Evolutionary conservation across 352 stramenopile species (phyloP), one percentile per base, ranked within the genome.

Genomic region (Pilasporangium apinafurcum): DNA sequence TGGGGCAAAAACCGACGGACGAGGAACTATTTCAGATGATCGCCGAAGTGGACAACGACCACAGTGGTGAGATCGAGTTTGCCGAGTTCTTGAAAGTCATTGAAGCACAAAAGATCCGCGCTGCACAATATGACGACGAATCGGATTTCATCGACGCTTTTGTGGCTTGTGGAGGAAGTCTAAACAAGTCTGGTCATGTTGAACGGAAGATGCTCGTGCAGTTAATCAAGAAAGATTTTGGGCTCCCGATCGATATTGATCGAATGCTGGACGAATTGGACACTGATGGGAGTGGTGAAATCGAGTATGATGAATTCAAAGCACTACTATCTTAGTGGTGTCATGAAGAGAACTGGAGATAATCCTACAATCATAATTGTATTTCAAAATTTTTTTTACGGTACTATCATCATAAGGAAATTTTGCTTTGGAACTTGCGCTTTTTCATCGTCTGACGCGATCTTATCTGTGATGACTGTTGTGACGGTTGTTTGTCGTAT

Each of bases 21-120:
- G 94, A 99, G 44, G 95, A 98, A 68, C 68, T 98, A 9, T 98
- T 98, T 60, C 91, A 98, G 57, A 96, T 98, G 88, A 97, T 97
- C 56, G 91, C 74, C 14, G 92, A 98, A 39, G 95, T 98, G 8
- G 78, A 93, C 44, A 86, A 88, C 45, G 78, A 91, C 59, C 92
- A 97, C 73, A 97, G 86, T 51, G 93, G 92, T 37, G 94, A 94
- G 37, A 98, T 98, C 51, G 95, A 98, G 55, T 98, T 98, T 55
- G 69, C 86, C 36, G 94, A 98, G 65, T 98, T 99, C 58, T 68
- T 99, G 26, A 82, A 97, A 41, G 92, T 99, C 29, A 98, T 98
- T 39, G 94, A 98, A 56, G 91, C 86, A 30, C 95, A 98, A 68
- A 99, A 98, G 68, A 82, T 97, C 33, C 74, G 89, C 13, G 92